These are phyloP conservation scores for Aspergillus arachidicola DNA, from an alignment of 2,329 filamentous ascomycete genomes.

Conservation along the genomic window DNA sequence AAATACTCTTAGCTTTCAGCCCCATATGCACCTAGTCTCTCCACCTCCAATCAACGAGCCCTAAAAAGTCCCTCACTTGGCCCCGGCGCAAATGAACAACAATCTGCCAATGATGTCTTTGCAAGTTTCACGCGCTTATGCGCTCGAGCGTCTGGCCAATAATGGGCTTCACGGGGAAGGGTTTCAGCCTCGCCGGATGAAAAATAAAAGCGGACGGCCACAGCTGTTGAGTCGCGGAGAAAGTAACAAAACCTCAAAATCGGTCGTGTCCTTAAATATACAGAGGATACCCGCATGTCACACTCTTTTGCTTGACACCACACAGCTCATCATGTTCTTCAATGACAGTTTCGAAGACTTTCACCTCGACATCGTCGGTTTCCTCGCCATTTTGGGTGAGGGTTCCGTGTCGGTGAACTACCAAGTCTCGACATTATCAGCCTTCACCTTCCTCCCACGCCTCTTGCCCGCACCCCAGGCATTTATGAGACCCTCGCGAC, in stretches of 20 bases:
- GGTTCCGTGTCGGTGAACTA: constrained; percentile 60
- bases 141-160: not conserved
- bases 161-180: not conserved
- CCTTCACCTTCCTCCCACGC: constrained; percentile 60
- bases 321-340: constrained; percentile 6
- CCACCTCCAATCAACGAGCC: not conserved
- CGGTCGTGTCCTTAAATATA: not conserved
- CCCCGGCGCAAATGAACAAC: not conserved
- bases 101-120: not conserved
- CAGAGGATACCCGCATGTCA: not conserved
- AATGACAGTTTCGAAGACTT: constrained; percentile 5
- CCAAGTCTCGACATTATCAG: constrained; percentile 62
- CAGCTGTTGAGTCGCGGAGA: not conserved
- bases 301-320: not conserved
- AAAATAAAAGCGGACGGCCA: not conserved
- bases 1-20: not conserved
- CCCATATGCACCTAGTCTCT: not conserved
- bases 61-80: not conserved
- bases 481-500: constrained; percentile 60
- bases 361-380: constrained; percentile 61
- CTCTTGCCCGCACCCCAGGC: constrained; percentile 66
- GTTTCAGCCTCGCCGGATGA: not conserved
- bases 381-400: constrained; percentile 66
- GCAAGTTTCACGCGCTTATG: not conserved
- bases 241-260: not conserved